Evolutionary conservation across 2,329 filamentous ascomycete species (phyloP), one percentile per base, ranked within the genome.

Genomic region (Cercospora brassicicola): DNA sequence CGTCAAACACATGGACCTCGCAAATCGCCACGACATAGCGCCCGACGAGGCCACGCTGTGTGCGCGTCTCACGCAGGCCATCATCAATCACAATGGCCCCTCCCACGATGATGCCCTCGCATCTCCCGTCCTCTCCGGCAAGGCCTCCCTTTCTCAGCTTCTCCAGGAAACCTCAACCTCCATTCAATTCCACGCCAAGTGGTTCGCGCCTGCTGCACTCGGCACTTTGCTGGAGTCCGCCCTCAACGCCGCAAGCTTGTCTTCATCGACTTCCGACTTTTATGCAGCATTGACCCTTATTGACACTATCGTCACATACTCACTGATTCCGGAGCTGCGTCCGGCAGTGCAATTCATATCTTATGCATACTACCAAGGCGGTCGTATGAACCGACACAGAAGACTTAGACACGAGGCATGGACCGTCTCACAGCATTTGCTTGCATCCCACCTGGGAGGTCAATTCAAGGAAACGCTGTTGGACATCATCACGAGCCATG

Each of bases 151-250:
- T 10, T 65, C 73, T 11, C 18, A 51, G 18, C 68, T 73, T 4
- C 72, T 77, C 11, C 71, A 69, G n/a, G 63, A 72, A 26, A 71
- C 72, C 13, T 66, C 73, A 5, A 69, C 70, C 7, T 69, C 70
- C 39, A 72, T 78, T 33, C 72, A 72, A 20, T 75, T 72, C 60
- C 71, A 78, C 62, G 75, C 76, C 26, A 77, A 77, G 64, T 78
- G 76, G 76, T 77, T 78, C 59, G 72, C 72, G 1, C 74, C 73
- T 4, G 59, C 42, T 10, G 69, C 70, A 11, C 69, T 78, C 9
- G 62, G 64, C 18, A 68, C 59, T 13, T 66, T 78, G 2, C 59
- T 78, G 13, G 57, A 69, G 36, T 69, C 64, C 13, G 70, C 74
- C 4, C 64, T 78, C n/a, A 68, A 73, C n/a, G 71, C 69, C 10